These are phyloP conservation scores for Bacidia rubella DNA, from an alignment of 495 filamentous ascomycete genomes.

Conservation along the genomic window DNA sequence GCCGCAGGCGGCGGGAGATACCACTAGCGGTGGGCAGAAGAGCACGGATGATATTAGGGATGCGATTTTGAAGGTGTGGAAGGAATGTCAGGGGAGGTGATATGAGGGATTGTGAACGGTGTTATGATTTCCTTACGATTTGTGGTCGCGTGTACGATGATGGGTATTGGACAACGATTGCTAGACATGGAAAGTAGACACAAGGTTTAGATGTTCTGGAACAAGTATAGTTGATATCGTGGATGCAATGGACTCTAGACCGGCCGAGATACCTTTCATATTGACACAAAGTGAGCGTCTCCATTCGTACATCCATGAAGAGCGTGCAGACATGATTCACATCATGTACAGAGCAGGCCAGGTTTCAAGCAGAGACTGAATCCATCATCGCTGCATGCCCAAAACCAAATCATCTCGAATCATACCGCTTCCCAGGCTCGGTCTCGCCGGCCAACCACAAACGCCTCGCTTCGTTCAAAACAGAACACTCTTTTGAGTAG, in stretches of 20 bases:
- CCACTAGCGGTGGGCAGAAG: slow-evolving; percentile 9
- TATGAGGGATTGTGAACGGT: neutral
- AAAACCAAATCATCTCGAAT: too few species aligned
- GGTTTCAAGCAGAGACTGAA: too few species aligned
- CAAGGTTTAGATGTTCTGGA: too few species aligned
- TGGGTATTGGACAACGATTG: neutral
- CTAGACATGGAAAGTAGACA: too few species aligned
- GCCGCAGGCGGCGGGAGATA: slow-evolving; percentile 19
- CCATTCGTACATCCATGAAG: neutral
- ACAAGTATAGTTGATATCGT: neutral
- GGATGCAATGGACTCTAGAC: too few species aligned
- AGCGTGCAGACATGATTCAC: neutral
- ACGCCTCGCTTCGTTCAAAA: neutral
- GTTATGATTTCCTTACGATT: neutral
- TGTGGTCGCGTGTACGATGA: neutral
- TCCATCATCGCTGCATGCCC: too few species aligned
- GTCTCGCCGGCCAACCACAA: too few species aligned
- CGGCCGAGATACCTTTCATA: neutral
- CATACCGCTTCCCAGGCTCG: neutral
- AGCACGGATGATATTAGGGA: slow-evolving; percentile 14
- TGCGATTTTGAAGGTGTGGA: slow-evolving; percentile 19
- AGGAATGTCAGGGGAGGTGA: neutral
- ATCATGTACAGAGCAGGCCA: neutral
- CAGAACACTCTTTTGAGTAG: neutral
- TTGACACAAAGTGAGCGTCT: neutral